Percentiles rank a stretch among this genome's conserved stretches.
phyloP scores from a whole-genome alignment of 192 early-diverging fungal genomes.

The Coemansia sp. region DNA sequence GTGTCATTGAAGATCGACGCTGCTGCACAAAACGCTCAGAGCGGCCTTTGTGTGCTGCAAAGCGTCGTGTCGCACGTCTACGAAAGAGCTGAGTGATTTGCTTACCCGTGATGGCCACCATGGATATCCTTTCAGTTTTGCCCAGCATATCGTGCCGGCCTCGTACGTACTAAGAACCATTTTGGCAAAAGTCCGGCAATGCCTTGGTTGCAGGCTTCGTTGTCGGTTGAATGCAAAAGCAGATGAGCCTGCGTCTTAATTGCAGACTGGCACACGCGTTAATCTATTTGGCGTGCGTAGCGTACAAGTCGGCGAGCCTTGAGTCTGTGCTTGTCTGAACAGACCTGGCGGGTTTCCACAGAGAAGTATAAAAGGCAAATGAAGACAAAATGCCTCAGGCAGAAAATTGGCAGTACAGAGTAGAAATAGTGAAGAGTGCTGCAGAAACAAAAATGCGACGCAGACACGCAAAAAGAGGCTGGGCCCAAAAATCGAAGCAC shows the following conservation, averaged over 20 bases:
- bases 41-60: background rate
- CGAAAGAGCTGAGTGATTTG: background rate
- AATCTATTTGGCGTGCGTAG: constrained; percentile 1
- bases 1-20: constrained; percentile 3
- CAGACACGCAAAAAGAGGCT: background rate
- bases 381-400: background rate
- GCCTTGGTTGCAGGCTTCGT: background rate
- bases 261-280: background rate
- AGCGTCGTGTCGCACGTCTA: background rate
- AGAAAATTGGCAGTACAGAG: background rate
- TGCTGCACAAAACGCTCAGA: background rate
- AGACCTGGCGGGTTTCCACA: background rate
- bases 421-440: background rate
- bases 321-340: background rate
- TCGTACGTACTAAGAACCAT: constrained; percentile 52
- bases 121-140: constrained; percentile 56
- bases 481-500: background rate
- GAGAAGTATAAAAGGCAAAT: background rate
- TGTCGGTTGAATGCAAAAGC: background rate
- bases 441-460: background rate
- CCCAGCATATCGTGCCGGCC: constrained; percentile 55
- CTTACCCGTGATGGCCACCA: constrained; percentile 59
- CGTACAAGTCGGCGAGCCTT: background rate
- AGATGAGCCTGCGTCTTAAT: background rate
- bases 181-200: background rate